Evolutionary conservation across 108 stramenopile genomes (phyloP), one percentile per base, ranked within the genome.

Genomic region (Fistulifera pelliculosa): DNA sequence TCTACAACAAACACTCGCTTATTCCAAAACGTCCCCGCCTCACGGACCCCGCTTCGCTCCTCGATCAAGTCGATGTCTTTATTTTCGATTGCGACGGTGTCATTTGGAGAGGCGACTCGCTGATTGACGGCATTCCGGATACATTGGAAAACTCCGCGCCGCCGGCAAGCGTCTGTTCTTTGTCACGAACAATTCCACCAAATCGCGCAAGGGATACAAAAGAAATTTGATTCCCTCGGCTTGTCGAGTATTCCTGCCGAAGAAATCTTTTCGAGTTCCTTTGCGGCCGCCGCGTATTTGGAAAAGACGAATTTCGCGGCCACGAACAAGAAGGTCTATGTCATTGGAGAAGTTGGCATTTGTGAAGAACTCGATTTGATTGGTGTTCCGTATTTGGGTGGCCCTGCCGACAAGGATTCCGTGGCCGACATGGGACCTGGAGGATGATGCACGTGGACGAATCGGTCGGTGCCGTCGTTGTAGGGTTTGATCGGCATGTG

Each of bases 71-170:
- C 0, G 96, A 98, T 63, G 93, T 95, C 0, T 98, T 98, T 61
- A 98, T 98, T 60, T 98, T 98, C 64, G 98, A 98, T 72, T 98
- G 98, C 50, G 98, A 98, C 64, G 98, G 98, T 56, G 98, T 98
- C 47, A 96, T 98, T 63, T 98, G 98, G 31, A 52, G 38, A 40
- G 96, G 96, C 6, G 94, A 97, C 61, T 86, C 83, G 14, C 58
- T 97, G 48, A 95, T 97, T 58, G 80, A 81, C 41, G 88, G 92
- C 7, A 83, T 97, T n/a, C 92, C 93, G 15, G 91, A 93, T 56
- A 94, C 91, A 8, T 71, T 97, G 16, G 85, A 74, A 82, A 77
- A 57, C 79, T 96, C 1, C 79, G 94, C 18, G 61, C 75, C 17
- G 61, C 78, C 13, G 94, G 96, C 16, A 98, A 98, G 74, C 83